Evolutionary conservation across 148 eudicot species (phyloP), one percentile per base, ranked within the genome.

Genomic region (Heliosperma pusillum): DNA sequence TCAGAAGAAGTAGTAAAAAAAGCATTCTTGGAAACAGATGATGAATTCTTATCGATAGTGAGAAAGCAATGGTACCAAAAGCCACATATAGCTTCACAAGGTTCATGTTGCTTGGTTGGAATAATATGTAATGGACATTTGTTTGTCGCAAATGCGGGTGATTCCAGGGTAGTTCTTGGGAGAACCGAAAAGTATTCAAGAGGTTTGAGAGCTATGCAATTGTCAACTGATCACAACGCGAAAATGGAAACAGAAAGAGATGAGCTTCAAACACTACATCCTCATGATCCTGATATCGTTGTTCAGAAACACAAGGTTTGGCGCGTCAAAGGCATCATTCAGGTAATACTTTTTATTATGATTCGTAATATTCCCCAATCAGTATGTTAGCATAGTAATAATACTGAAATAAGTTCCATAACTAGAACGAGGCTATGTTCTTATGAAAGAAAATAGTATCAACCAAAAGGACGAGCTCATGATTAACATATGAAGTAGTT

Each of bases 261-360:
- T 0, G 92, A 89, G 74, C 87, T 93, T 33, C 80, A 74, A 24
- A 71, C 79, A 15, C 76, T 75, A 78, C 92, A 93, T 84, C 98
- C 97, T 2, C 53, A 86, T 75, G 98, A 93, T 69, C 73, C 96
- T 7, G 78, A 85, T 33, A 89, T 93, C 53, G 93, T 93, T 77
- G 90, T 89, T 74, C 80, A 80, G 22, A 93, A 85, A 78, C 93
- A 89, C 80, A 88, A 89, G 62, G 93, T 83, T 60, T 93, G 98
- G 96, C 93, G 98, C 16, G 98, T 93, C 50, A 93, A 93, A 83
- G 98, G 98, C 47, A 78, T 89, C 68, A 90, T 93, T 79, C 96
- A 91, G 98, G 98, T 93, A 82, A 15, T 11, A 29, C 42, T 40
- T 11, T 30, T 73, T 22, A 22, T 0, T 24, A 36, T 36, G 42